Percentiles rank a stretch among this genome's conserved stretches.
Evolutionary conservation across 805 yeast genomes (phyloP).

Genomic region (Blastobotrys parvus): DNA sequence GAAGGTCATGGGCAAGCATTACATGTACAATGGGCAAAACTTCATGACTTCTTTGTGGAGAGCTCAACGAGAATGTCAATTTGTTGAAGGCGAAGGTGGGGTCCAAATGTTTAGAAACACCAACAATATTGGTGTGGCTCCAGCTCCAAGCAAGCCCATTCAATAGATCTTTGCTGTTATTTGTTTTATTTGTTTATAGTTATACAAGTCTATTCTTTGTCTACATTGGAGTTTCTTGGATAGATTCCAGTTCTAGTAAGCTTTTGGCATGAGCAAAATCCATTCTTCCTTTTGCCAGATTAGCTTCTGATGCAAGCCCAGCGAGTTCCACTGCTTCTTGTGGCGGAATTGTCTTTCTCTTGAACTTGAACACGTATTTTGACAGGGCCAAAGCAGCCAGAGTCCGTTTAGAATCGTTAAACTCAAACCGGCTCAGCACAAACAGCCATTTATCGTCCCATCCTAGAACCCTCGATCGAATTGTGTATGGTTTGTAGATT

Average conservation of each 20-base stretch:
- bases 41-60: conserved; percentile 61
- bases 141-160: too few relatives aligned
- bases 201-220: neutral
- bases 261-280: conserved; percentile 21
- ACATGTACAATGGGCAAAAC: conserved; percentile 56
- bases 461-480: conserved; percentile 54
- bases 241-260: conserved; percentile 18
- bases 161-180: conserved; percentile 5
- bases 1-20: conserved; percentile 79
- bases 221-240: conserved; percentile 5
- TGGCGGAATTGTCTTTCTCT: conserved; percentile 68
- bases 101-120: conserved; percentile 66
- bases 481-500: conserved; percentile 51
- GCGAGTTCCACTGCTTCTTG: conserved; percentile 45
- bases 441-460: conserved; percentile 90
- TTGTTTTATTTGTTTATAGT: conserved; percentile 2
- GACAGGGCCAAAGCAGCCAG: conserved; percentile 57
- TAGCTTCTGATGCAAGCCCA: conserved; percentile 46
- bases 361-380: conserved; percentile 73
- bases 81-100: conserved; percentile 60
- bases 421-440: conserved; percentile 53
- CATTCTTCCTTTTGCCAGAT: conserved; percentile 16
- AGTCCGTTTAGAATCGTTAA: conserved; percentile 28
- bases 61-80: conserved; percentile 56
- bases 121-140: conserved; percentile 47